Conservation (phyloP, 2,329 filamentous ascomycete genomes). For the Curvularia eragrostidis region DNA sequence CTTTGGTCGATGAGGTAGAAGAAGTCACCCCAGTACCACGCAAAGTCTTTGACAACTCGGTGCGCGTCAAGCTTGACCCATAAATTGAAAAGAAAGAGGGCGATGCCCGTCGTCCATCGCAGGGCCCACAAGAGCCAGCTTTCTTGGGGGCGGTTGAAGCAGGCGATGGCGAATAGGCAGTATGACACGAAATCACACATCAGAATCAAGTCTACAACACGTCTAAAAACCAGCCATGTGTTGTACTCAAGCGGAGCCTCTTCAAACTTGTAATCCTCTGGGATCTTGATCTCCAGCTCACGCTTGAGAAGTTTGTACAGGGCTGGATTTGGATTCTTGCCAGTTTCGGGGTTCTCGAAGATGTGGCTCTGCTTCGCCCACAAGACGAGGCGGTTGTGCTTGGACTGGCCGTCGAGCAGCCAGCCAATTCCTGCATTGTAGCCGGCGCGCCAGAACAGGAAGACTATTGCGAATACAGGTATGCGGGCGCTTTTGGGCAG, state of each 20-base stretch:
- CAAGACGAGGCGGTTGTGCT: conserved; percentile 81
- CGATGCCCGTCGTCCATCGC: conserved; percentile 80
- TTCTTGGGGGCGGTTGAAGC: conserved; percentile 80
- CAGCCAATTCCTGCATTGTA: conserved; percentile 96
- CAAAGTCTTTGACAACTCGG: conserved; percentile 97
- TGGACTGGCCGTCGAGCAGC: conserved; percentile 86
- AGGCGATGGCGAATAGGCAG: conserved; percentile 92
- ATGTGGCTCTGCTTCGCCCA: conserved; percentile 88
- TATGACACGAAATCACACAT: conserved; percentile 99
- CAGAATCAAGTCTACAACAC: conserved; percentile 93
- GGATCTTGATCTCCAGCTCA: conserved; percentile 94
- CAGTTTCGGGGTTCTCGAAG: conserved; percentile 83
- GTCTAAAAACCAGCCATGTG: conserved; percentile 95
- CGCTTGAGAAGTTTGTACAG: conserved; percentile 84
- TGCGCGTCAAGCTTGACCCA: conserved; percentile 99
- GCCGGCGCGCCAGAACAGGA: conserved; percentile 87
- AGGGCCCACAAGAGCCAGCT: conserved; percentile 69
- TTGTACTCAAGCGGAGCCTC: conserved; percentile 97
- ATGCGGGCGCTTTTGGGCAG: conserved; percentile 74
- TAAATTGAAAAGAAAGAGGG: conserved; percentile 88
- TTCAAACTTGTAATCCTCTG: conserved; percentile 91
- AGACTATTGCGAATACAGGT: conserved; percentile 80
- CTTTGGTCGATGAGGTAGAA: conserved; percentile 99
- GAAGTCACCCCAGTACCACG: conserved; percentile 99
- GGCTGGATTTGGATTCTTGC: conserved; percentile 80